A percentile compares a stretch with the other conserved stretches of the same genome.
These are phyloP conservation scores for Nicotiana knightiana DNA, from an alignment of 257 asterid species.

Conservation along the genomic window DNA sequence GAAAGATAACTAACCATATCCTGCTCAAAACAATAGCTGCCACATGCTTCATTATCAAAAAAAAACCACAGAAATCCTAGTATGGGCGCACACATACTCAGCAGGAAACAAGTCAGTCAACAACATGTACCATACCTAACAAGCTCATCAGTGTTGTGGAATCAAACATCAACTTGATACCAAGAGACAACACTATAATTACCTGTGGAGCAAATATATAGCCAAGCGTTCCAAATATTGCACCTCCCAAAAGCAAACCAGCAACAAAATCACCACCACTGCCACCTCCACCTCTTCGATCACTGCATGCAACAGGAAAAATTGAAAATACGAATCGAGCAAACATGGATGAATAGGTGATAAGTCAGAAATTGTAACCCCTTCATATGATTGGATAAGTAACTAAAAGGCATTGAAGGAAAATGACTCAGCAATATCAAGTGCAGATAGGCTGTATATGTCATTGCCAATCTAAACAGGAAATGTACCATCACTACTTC, in stretches of 20 bases:
- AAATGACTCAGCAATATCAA: neutral
- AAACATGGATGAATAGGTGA: neutral
- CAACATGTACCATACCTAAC: neutral
- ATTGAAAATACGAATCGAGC: neutral
- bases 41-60: neutral
- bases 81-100: neutral
- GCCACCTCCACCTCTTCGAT: slow-evolving; percentile 52
- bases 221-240: slow-evolving; percentile 75
- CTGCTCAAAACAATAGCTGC: neutral
- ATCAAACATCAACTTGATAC: neutral
- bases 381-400: neutral
- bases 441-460: neutral
- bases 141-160: neutral
- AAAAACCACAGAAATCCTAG: neutral
- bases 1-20: neutral
- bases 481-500: neutral
- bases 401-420: neutral
- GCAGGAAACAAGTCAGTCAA: neutral
- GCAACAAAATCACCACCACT: slow-evolving; percentile 74
- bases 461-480: neutral
- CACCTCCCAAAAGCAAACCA: slow-evolving; percentile 89
- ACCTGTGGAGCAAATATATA: slow-evolving; percentile 90
- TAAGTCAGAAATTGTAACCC: neutral
- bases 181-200: slow-evolving; percentile 11
- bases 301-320: slow-evolving; percentile 34